Evolutionary conservation across 2,329 filamentous ascomycete genomes (phyloP), one percentile per base, ranked within the genome.

Genomic region (Colletotrichum brevisporum): DNA sequence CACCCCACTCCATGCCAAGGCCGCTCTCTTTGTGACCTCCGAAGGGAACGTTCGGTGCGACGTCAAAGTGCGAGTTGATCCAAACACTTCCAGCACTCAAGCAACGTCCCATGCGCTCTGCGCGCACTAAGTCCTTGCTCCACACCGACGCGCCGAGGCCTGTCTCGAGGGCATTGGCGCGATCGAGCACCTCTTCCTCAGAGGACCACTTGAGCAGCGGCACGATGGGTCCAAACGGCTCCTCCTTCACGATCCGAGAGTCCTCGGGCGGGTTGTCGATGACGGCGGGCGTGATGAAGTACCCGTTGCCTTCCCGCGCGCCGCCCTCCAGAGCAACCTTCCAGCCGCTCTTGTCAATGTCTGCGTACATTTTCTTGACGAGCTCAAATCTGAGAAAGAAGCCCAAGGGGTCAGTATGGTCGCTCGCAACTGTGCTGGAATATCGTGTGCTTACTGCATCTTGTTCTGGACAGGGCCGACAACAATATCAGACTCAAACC

Each of bases 51-150:
- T 79, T 71, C 0, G 81, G 78, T 0, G 75, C 73, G 0, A 82
- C 47, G 9, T 83, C 80, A n/a, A 81, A 80, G 70, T 84, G 81
- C 0, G 76, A 75, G 77, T 91, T 91, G 71, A 91, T 84, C 85
- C 88, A 91, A 1, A 91, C 85, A 16, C 80, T 85, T 1, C 89
- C 89, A 0, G 86, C 84, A 73, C 89, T 84, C n/a, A 91, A 75
- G 54, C 84, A 81, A 41, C 83, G 75, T 0, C 86, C 89, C 52
- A 91, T 85, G 6, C 80, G 78, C 43, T 83, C 81, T 0, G 88
- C 89, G 6, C 83, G 79, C 1, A 78, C 78, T 2, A 88, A 62
- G 67, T 91, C 86, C 21, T 80, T 82, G 16, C 82, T 85, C 82
- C 88, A 91, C 0, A 91, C 83, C 0, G 88, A 88, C 2, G 86